Evolutionary conservation across 75 land plant genomes (phyloP), one percentile per base, ranked within the genome.

Genomic region (Azolla pinnata): DNA sequence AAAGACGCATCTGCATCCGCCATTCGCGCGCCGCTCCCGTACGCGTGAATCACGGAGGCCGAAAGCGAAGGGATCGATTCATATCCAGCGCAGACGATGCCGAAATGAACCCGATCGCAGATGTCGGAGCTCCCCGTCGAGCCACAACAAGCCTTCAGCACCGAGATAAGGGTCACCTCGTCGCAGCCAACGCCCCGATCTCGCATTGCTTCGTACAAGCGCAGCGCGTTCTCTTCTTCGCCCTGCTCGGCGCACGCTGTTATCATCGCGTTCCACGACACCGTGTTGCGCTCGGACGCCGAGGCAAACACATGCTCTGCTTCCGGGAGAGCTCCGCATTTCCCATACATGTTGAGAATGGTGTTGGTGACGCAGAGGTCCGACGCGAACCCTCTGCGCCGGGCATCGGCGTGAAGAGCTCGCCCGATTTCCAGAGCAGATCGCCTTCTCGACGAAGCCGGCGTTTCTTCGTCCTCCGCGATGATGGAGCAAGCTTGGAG

Each of bases 301-400:
- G 63, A 31, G 27, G 40, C 32, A 53, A 68, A 68, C 20, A 64
- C 26, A n/a, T 54, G 59, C 45, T 65, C 57, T 54, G 71, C 71
- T 38, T 65, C 68, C 29, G 18, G 47, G 27, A 64, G 23, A 46
- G 33, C 63, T 24, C 56, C 69, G 31, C 71, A 68, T 30, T 44
- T 64, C 27, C 44, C 58, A 44, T 68, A 68, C 71, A 68, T 68
- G 56, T 68, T 69, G 29, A 70, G 29, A 20, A 67, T 25, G 4
- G 73, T 57, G n/a, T 63, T 70, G 31, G 32, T 61, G 25, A 61
- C 63, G 47, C 27, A 48, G 19, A 27, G 23, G 5, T 46, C 54
- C 18, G 54, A 61, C 47, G 44, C 57, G 29, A 61, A 61, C 17
- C 57, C 54, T 1, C 30, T 48, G n/a, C 63, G 34, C 12, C 25